Evolutionary conservation across 1,284 basidiomycete species (phyloP), one percentile per base, ranked within the genome.

Genomic region (Gomphus sp.): DNA sequence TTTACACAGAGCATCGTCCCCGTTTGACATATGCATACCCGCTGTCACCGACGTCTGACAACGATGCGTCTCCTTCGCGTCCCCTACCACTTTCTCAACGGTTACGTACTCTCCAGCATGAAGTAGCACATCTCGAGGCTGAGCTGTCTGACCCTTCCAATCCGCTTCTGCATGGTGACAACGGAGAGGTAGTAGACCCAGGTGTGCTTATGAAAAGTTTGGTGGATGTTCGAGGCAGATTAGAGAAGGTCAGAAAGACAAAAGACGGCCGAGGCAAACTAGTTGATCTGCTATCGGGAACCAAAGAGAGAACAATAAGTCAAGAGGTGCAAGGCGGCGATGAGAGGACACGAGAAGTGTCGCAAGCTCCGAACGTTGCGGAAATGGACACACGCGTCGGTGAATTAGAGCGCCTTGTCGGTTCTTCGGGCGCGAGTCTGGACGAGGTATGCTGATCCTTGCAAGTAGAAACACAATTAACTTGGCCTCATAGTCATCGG

Each of bases 341-440:
- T 16, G 67, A 70, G 10, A 64, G 62, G 31, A 66, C 61, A 45
- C 55, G 48, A 0, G 44, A 28, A 22, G 22, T 34, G 31, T 11
- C 22, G 12, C 14, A 55, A n/a, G 18, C n/a, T 36, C 54, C 54
- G 9, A 52, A 62, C 25, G 70, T 89, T 36, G 79, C 83, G 2
- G 87, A 89, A 57, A 79, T 94, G 69, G 93, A 96, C 69, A 77
- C 76, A 65, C 80, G 93, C 12, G 78, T 97, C 0, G 85, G 88
- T 8, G 81, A 86, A 60, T 74, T 96, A 18, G 93, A 97, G 69
- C 82, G 81, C 61, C 65, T 89, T 14, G 77, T 97, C 28, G 93
- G 93, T 4, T 84, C 89, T 12, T 84, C 85, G 22, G 84, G 76
- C 61, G 75, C 82, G 28, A 73, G 80, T 14, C 68, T 89, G n/a